Conservation (phyloP, 768 basidiomycete genomes). For the Leucocoprinus sp. region DNA sequence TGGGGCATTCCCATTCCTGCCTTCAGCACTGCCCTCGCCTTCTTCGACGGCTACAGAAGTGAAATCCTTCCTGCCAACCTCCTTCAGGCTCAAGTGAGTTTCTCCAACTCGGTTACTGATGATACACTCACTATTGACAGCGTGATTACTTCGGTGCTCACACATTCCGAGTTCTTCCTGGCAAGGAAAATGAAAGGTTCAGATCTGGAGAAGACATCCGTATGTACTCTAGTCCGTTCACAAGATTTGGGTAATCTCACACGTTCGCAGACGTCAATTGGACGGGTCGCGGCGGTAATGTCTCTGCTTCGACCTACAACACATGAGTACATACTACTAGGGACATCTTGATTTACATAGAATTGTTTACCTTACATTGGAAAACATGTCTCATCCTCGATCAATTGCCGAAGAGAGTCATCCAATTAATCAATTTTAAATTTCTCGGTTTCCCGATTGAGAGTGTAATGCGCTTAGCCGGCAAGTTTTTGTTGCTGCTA, state of each 20-base stretch:
- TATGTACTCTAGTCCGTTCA: constrained; percentile 32
- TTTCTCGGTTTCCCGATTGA: background rate
- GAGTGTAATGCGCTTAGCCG: background rate
- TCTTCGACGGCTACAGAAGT: constrained; percentile 98
- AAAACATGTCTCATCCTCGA: constrained; percentile 5
- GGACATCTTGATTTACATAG: constrained; percentile 2
- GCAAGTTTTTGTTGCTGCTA: background rate
- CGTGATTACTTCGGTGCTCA: constrained; percentile 99
- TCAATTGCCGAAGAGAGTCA: background rate
- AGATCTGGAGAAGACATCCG: constrained; percentile 81
- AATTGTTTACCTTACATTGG: background rate
- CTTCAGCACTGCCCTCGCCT: constrained; percentile 96
- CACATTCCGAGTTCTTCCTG: constrained; percentile 91
- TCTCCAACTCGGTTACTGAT: background rate
- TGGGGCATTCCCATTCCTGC: constrained; percentile 98
- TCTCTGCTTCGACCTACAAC: constrained; percentile 82
- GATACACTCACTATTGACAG: constrained; percentile 24
- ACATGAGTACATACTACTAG: constrained; percentile 25
- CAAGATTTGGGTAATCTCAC: background rate
- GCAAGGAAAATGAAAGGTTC: constrained; percentile 82
- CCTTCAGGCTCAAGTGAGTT: constrained; percentile 78
- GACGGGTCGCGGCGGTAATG: constrained; percentile 96
- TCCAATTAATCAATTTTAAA: background rate
- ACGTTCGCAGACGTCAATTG: constrained; percentile 79
- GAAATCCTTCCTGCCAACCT: constrained; percentile 92